Evolutionary conservation across 306 rosid genomes (phyloP).

Genomic region (peach (Prunus persica)): DNA sequence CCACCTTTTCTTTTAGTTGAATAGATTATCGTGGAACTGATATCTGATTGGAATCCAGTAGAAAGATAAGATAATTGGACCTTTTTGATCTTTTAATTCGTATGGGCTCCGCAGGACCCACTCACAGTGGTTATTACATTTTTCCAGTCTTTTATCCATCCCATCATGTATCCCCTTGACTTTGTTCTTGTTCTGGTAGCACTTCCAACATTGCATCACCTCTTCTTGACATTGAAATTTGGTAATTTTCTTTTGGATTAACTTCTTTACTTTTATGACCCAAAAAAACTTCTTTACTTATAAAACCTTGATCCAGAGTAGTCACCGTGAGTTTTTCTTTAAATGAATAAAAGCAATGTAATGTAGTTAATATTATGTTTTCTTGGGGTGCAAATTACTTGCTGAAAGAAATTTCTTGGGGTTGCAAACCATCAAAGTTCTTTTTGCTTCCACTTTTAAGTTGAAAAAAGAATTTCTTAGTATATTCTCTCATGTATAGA

Average conservation of each 20-base stretch:
- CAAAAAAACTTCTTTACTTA: not conserved
- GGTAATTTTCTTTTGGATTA: not conserved
- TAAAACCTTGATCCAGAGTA: not conserved
- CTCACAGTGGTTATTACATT: not conserved
- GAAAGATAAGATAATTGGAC: not conserved
- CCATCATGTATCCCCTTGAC: not conserved
- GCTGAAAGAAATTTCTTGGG: constrained; percentile 4
- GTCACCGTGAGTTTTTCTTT: not conserved
- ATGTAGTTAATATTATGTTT: not conserved
- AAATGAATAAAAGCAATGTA: not conserved
- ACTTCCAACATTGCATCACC: not conserved
- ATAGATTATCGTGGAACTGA: not conserved
- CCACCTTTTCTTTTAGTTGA: not conserved
- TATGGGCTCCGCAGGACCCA: not conserved
- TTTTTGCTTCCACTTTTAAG: not conserved
- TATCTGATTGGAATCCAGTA: not conserved
- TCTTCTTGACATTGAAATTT: not conserved
- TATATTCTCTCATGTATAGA: not conserved
- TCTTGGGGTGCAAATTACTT: constrained; percentile 3
- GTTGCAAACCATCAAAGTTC: not conserved
- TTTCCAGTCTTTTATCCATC: not conserved
- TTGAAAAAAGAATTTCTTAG: constrained; percentile 9
- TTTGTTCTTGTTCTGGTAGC: not conserved
- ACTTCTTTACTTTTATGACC: not conserved
- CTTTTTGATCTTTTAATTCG: not conserved